Evolutionary conservation across 2,329 filamentous ascomycete genomes (phyloP).

Genomic region (Pseudocercospora crystallina): DNA sequence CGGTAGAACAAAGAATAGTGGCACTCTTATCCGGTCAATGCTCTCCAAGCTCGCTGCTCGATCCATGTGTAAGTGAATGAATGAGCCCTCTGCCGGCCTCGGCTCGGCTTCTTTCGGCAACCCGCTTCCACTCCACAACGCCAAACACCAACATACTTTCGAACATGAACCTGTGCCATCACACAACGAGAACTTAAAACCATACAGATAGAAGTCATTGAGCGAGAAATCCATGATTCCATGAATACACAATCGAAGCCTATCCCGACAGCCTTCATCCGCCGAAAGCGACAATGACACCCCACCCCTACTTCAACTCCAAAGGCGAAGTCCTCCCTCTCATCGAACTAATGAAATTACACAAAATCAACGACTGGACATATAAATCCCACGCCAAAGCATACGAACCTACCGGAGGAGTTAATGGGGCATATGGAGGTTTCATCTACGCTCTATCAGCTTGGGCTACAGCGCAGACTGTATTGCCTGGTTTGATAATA

Average conservation of each 20-base stretch:
- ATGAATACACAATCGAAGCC: too few relatives aligned
- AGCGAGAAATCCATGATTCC: too few relatives aligned
- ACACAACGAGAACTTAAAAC: too few relatives aligned
- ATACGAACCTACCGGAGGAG: neutral
- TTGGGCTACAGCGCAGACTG: neutral
- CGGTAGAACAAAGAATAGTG: neutral
- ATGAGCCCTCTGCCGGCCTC: too few relatives aligned
- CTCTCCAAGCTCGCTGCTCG: neutral
- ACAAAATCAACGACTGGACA: neutral
- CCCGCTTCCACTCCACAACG: too few relatives aligned
- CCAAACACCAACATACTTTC: too few relatives aligned
- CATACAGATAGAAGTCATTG: too few relatives aligned
- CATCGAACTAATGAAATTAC: neutral
- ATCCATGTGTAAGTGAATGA: neutral
- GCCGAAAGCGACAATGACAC: neutral
- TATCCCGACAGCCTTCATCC: too few relatives aligned
- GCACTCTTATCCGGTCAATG: neutral
- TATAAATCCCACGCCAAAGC: neutral
- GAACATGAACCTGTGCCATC: too few relatives aligned
- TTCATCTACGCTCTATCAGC: constrained; percentile 2
- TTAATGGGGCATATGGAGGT: neutral
- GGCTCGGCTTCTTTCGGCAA: too few relatives aligned
- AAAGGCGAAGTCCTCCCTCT: constrained; percentile 3
- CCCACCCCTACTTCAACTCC: neutral
- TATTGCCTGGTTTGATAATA: neutral